Conservation (phyloP, 2,329 filamentous ascomycete species). For the Penicillium glabrum region DNA sequence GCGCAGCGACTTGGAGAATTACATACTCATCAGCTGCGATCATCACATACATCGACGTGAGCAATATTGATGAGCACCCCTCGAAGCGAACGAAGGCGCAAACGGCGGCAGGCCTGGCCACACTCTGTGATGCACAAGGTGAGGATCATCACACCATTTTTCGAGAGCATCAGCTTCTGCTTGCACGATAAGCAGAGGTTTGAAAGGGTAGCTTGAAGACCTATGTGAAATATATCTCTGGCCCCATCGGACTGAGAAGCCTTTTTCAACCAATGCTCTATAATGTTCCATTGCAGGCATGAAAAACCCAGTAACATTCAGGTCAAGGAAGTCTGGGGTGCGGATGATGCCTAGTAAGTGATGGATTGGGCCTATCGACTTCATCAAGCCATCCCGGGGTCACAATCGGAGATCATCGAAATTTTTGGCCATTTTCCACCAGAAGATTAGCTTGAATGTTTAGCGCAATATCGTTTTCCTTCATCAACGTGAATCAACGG, state of each 20-base stretch:
- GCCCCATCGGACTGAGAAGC: not conserved
- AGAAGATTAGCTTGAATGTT: slow-evolving; percentile 29
- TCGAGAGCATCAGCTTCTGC: not conserved
- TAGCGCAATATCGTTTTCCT: not conserved
- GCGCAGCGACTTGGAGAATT: too few relatives aligned
- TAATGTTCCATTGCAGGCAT: not conserved
- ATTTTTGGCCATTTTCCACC: slow-evolving; percentile 31
- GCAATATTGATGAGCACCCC: not conserved
- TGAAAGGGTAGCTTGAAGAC: not conserved
- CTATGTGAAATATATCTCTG: not conserved
- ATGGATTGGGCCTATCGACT: slow-evolving; percentile 34
- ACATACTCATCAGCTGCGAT: not conserved
- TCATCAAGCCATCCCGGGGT: slow-evolving; percentile 30
- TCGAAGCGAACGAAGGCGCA: not conserved
- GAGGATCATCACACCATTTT: not conserved
- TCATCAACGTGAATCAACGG: not conserved
- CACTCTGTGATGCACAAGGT: not conserved
- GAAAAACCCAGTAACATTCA: slow-evolving; percentile 2
- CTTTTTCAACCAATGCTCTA: not conserved
- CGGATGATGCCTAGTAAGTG: slow-evolving; percentile 33
- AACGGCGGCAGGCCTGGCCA: not conserved
- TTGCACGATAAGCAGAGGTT: not conserved
- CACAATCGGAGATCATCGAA: slow-evolving; percentile 26
- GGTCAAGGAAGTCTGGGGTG: slow-evolving; percentile 27
- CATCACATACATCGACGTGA: not conserved